phyloP scores from a whole-genome alignment of 2,329 filamentous ascomycete genomes.

The Alternaria sp. region DNA sequence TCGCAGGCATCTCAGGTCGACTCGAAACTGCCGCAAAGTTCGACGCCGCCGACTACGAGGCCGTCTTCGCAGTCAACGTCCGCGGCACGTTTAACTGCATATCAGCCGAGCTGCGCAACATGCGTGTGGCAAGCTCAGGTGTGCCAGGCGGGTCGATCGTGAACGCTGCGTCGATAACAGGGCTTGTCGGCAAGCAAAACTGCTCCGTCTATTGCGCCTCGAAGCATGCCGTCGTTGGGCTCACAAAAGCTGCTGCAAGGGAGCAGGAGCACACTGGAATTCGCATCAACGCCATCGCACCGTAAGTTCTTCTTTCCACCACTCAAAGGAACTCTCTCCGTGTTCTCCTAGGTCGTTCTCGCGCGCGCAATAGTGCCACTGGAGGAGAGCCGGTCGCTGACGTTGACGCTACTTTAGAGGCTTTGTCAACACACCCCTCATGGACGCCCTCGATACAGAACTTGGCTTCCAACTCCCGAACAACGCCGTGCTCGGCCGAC shows the following conservation, averaged over 20 bases:
- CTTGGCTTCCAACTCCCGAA: conserved; percentile 10
- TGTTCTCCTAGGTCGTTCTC: not conserved
- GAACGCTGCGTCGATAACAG: conserved; percentile 58
- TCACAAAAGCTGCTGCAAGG: conserved; percentile 49
- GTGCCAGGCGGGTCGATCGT: conserved; percentile 38
- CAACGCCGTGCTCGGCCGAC: conserved; percentile 15
- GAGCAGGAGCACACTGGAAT: conserved; percentile 32
- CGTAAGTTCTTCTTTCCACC: conserved; percentile 37
- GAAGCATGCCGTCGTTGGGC: conserved; percentile 33
- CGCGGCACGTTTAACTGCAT: conserved; percentile 43
- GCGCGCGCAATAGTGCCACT: not conserved
- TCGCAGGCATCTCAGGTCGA: conserved; percentile 52
- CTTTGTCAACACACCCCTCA: conserved; percentile 25
- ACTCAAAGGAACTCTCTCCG: not conserved
- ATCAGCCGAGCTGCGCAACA: conserved; percentile 45
- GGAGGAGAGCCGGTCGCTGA: not conserved
- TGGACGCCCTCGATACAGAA: conserved; percentile 1
- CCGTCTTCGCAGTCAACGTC: conserved; percentile 44
- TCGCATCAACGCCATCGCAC: conserved; percentile 52
- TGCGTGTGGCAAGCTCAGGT: conserved; percentile 33
- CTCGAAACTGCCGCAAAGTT: conserved; percentile 28
- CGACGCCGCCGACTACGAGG: conserved; percentile 42
- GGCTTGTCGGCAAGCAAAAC: conserved; percentile 42
- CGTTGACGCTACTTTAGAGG: conserved; percentile 9
- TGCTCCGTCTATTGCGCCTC: conserved; percentile 34